Percentiles rank a stretch among this genome's conserved stretches.
phyloP scores from a whole-genome alignment of 305 asterid species.

The Nicotiana rustica region DNA sequence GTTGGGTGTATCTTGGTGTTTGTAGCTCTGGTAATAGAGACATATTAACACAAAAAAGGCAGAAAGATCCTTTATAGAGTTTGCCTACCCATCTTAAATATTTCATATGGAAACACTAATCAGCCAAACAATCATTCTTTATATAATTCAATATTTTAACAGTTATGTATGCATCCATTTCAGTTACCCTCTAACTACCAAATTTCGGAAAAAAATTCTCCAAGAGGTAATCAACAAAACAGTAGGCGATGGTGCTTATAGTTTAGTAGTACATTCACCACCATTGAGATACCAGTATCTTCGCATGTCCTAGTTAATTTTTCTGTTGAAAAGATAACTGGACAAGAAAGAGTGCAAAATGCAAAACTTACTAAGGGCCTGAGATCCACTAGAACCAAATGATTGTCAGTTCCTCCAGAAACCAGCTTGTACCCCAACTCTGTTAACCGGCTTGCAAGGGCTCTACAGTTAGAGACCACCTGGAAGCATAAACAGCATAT shows the following conservation, averaged over 20 bases:
- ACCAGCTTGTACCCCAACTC: conserved; percentile 89
- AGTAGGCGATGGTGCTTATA: background rate
- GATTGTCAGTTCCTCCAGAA: conserved; percentile 97
- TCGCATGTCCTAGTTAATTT: background rate
- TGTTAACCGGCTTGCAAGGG: conserved; percentile 75
- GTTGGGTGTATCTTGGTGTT: background rate
- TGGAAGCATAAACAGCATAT: conserved; percentile 35
- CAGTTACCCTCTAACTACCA: background rate
- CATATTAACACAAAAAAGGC: background rate
- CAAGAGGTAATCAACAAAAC: background rate
- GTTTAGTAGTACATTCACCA: background rate
- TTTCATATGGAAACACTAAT: background rate
- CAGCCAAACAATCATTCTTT: background rate
- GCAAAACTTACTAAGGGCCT: conserved; percentile 74
- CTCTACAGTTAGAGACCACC: conserved; percentile 92
- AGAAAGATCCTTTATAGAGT: background rate
- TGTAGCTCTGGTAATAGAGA: background rate
- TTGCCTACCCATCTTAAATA: background rate
- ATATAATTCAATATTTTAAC: background rate
- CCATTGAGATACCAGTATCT: background rate
- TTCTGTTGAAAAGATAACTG: background rate
- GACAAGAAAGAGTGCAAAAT: conserved; percentile 14
- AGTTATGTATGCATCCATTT: background rate
- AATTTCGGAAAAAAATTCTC: background rate
- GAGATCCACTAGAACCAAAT: conserved; percentile 96